These are phyloP conservation scores for Suhomyces yuchorum DNA, from an alignment of 1,139 yeast species.

Conservation along the genomic window DNA sequence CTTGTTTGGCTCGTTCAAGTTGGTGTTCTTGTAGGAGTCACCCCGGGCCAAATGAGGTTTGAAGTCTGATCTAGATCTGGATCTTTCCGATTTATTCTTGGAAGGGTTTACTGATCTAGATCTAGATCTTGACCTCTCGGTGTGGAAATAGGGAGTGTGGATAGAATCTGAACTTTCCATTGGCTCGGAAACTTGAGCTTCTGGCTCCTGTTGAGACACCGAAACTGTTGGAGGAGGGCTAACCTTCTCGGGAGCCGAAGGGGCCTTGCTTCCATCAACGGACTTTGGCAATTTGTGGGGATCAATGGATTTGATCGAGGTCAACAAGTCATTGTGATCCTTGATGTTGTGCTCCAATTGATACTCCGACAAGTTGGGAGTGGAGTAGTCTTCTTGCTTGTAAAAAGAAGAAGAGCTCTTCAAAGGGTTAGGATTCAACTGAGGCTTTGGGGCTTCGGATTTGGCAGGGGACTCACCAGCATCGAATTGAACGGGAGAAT, in stretches of 20 bases:
- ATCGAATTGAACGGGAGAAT: conserved; percentile 7
- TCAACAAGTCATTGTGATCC: conserved; percentile 40
- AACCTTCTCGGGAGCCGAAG: not conserved
- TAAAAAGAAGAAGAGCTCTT: conserved; percentile 18
- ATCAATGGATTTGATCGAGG: conserved; percentile 40
- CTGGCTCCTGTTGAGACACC: not conserved
- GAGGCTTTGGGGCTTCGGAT: conserved; percentile 1
- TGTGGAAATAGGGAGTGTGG: conserved; percentile 50
- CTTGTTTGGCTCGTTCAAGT: conserved; percentile 40
- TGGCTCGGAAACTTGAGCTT: not conserved
- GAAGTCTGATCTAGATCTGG: conserved; percentile 32
- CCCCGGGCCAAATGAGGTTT: conserved; percentile 68
- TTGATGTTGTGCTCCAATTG: conserved; percentile 46
- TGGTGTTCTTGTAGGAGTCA: conserved; percentile 59
- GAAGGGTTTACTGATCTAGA: conserved; percentile 33
- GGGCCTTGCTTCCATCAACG: conserved; percentile 4
- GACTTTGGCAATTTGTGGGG: conserved; percentile 39
- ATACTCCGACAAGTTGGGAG: conserved; percentile 52
- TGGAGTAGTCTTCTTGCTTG: conserved; percentile 37
- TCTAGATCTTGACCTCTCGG: conserved; percentile 37
- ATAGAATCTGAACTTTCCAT: conserved; percentile 21
- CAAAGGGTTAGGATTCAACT: conserved; percentile 8
- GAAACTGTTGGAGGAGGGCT: not conserved
- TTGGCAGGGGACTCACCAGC: not conserved
- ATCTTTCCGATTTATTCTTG: conserved; percentile 12